A percentile compares a stretch with the other conserved stretches of the same genome.
Evolutionary conservation across 352 stramenopile genomes (phyloP).

Genomic region (Plasmopara halstedii): DNA sequence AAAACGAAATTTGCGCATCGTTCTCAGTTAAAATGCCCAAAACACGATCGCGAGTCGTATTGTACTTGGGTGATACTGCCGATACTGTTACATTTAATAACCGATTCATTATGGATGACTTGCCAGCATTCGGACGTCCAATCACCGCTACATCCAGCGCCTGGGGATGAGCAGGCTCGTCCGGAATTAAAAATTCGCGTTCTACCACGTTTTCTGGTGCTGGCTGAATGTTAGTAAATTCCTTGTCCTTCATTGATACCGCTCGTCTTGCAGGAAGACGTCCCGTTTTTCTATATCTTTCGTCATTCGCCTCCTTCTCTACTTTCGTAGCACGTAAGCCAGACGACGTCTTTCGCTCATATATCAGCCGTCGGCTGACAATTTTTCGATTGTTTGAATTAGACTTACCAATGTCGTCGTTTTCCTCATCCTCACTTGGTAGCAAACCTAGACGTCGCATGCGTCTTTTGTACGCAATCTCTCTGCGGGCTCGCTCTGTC

Average conservation of each 20-base stretch:
- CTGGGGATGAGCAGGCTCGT: slow-evolving; percentile 56
- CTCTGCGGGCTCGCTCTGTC: slow-evolving; percentile 28
- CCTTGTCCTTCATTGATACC: slow-evolving; percentile 49
- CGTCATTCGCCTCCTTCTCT: slow-evolving; percentile 10
- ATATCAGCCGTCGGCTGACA: slow-evolving; percentile 8
- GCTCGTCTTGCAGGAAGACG: slow-evolving; percentile 26
- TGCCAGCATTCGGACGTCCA: slow-evolving; percentile 79
- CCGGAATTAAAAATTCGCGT: slow-evolving; percentile 63
- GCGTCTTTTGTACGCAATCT: slow-evolving; percentile 52
- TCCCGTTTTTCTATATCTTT: slow-evolving; percentile 10
- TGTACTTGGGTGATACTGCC: slow-evolving; percentile 84
- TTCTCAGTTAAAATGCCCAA: slow-evolving; percentile 73
- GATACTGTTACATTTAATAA: slow-evolving; percentile 77
- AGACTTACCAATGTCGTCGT: slow-evolving; percentile 1
- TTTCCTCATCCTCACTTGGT: slow-evolving; percentile 34
- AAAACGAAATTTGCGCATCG: slow-evolving; percentile 74
- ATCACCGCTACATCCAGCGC: slow-evolving; percentile 77
- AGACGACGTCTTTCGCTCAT: slow-evolving; percentile 4
- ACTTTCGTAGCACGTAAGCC: slow-evolving; percentile 12
- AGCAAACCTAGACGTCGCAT: slow-evolving; percentile 51
- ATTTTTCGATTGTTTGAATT: slow-evolving; percentile 22
- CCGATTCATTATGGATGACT: slow-evolving; percentile 81
- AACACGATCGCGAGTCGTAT: slow-evolving; percentile 74
- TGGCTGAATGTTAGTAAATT: slow-evolving; percentile 56
- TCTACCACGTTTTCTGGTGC: slow-evolving; percentile 60